Evolutionary conservation across 2,329 filamentous ascomycete genomes (phyloP).

Genomic region (Gyromitra esculenta): DNA sequence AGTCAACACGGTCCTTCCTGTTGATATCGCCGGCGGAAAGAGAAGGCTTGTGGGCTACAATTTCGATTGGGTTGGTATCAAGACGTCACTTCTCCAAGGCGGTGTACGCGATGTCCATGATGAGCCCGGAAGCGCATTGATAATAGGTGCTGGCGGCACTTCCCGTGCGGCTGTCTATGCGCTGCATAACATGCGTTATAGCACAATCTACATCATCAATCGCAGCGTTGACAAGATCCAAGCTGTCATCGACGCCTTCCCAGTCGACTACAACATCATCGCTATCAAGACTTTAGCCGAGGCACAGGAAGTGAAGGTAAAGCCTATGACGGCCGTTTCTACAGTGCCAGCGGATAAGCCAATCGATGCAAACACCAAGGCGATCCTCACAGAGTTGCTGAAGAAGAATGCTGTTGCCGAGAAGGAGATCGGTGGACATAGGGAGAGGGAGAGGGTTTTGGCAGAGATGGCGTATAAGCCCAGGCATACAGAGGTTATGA

Average conservation of each 20-base stretch:
- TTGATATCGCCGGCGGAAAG: conserved; percentile 61
- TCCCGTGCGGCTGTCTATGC: conserved; percentile 91
- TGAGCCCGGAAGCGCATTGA: conserved; percentile 70
- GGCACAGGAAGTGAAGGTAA: conserved; percentile 64
- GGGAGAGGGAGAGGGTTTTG: conserved; percentile 67
- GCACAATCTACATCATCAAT: conserved; percentile 86
- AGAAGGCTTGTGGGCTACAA: conserved; percentile 81
- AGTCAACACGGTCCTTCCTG: conserved; percentile 88
- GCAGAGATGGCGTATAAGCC: conserved; percentile 98
- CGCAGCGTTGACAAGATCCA: conserved; percentile 76
- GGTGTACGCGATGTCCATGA: conserved; percentile 66
- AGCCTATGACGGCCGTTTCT: conserved; percentile 72
- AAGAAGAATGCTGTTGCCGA: conserved; percentile 60
- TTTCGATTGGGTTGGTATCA: conserved; percentile 96
- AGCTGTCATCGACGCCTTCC: conserved; percentile 76
- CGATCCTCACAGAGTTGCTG: conserved; percentile 70
- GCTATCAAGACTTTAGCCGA: conserved; percentile 69
- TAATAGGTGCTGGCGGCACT: conserved; percentile 91
- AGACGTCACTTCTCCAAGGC: conserved; percentile 75
- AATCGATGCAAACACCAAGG: conserved; percentile 76
- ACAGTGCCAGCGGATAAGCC: conserved; percentile 90
- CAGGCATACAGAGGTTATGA: conserved; percentile 81
- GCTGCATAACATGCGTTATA: conserved; percentile 82
- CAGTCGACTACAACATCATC: conserved; percentile 71
- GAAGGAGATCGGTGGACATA: conserved; percentile 51